Evolutionary conservation across 2,329 filamentous ascomycete species (phyloP).

Genomic region (Furcasterigmium furcatum): DNA sequence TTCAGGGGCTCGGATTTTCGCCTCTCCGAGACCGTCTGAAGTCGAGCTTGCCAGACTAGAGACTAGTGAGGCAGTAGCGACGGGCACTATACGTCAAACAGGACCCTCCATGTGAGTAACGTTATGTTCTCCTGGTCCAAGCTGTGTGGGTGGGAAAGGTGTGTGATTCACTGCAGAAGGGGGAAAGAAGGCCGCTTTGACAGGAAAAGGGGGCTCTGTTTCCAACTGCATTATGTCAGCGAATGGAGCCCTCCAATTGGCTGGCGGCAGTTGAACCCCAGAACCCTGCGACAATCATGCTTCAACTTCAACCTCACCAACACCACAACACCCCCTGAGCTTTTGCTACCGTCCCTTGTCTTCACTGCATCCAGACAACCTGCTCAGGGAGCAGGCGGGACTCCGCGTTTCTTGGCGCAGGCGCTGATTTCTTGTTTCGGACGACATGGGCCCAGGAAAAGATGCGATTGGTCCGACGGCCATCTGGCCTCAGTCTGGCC

Average conservation of each 20-base stretch:
- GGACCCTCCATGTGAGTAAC: no score
- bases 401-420: neutral
- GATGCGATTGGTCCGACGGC: neutral
- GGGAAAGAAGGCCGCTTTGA: neutral
- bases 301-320: neutral
- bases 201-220: neutral
- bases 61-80: no score
- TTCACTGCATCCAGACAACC: neutral
- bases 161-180: no score
- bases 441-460: neutral
- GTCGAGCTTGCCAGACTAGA: no score
- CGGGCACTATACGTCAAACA: no score
- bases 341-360: neutral
- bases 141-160: no score
- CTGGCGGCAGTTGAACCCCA: neutral
- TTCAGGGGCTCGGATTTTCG: no score
- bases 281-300: constrained; percentile 1
- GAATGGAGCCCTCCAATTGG: neutral
- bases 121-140: no score
- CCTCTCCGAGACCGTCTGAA: no score
- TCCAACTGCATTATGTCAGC: neutral
- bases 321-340: neutral
- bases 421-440: neutral
- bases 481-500: neutral
- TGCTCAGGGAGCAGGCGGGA: neutral